Evolutionary conservation across 176 grass and related monocot species (phyloP).

Genomic region (Bothriochloa decipiens): DNA sequence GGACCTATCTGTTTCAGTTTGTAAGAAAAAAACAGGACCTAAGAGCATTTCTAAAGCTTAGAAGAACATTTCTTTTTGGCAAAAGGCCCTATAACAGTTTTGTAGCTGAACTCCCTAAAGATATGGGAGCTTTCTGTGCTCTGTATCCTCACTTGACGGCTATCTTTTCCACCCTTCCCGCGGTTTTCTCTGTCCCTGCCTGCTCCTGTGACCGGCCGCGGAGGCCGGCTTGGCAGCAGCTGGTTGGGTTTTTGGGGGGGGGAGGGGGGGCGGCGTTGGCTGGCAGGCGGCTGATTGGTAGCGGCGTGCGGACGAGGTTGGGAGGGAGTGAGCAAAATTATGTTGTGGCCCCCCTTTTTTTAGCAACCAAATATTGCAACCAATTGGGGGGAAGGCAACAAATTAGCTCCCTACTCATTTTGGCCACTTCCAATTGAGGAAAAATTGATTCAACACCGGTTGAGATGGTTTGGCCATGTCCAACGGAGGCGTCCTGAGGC

Average conservation of each 20-base stretch:
- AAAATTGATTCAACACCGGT: too few species aligned
- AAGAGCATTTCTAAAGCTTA: neutral
- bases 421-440: too few species aligned
- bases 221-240: neutral
- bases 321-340: neutral
- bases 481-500: too few species aligned
- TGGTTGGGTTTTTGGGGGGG: too few species aligned
- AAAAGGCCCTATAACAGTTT: neutral
- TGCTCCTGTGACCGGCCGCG: neutral
- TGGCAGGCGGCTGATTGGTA: neutral
- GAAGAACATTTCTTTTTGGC: neutral
- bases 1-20: neutral
- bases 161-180: neutral
- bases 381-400: neutral
- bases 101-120: neutral
- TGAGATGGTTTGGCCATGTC: too few species aligned
- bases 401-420: neutral
- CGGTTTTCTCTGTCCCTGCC: neutral
- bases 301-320: neutral
- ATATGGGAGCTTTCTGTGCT: neutral
- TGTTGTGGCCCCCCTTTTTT: neutral
- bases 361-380: neutral
- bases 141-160: neutral
- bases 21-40: neutral
- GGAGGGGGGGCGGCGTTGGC: neutral